A percentile compares a stretch with the other conserved stretches of the same genome.
Evolutionary conservation across 805 yeast species (phyloP).

Genomic region (Lipomyces lipofer): DNA sequence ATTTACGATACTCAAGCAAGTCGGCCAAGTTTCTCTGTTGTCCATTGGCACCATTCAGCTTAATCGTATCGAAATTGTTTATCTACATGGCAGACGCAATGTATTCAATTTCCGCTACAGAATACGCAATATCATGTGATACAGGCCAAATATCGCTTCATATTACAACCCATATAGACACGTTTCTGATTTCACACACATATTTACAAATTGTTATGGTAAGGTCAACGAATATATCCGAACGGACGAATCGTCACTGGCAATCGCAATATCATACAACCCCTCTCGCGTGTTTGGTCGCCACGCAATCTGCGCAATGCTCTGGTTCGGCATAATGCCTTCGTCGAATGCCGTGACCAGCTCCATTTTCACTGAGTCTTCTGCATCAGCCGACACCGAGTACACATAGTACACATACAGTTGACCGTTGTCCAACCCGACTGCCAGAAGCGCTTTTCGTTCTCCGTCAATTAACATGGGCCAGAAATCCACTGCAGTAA

Average conservation of each 20-base stretch:
- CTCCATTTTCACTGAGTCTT: constrained; percentile 31
- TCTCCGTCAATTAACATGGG: constrained; percentile 29
- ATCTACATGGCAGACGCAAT: no score
- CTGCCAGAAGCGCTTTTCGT: constrained; percentile 49
- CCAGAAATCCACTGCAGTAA: constrained; percentile 29
- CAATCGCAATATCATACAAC: constrained; percentile 51
- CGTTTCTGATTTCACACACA: background rate
- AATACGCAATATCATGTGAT: no score
- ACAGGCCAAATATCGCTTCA: no score
- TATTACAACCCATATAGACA: no score
- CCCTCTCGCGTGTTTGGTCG: constrained; percentile 37
- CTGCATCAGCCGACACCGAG: constrained; percentile 15
- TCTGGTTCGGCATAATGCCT: constrained; percentile 56
- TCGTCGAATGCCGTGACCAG: constrained; percentile 42
- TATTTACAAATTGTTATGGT: background rate
- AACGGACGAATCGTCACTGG: constrained; percentile 66
- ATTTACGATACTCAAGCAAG: no score
- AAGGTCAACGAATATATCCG: constrained; percentile 40
- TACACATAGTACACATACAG: constrained; percentile 49
- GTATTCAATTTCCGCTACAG: no score
- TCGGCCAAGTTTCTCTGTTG: no score
- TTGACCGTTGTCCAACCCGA: constrained; percentile 72
- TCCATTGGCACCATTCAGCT: no score
- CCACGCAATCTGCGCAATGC: constrained; percentile 65
- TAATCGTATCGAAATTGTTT: no score